Conservation (phyloP, 331 rosid genomes). For the Acacia concinna region DNA sequence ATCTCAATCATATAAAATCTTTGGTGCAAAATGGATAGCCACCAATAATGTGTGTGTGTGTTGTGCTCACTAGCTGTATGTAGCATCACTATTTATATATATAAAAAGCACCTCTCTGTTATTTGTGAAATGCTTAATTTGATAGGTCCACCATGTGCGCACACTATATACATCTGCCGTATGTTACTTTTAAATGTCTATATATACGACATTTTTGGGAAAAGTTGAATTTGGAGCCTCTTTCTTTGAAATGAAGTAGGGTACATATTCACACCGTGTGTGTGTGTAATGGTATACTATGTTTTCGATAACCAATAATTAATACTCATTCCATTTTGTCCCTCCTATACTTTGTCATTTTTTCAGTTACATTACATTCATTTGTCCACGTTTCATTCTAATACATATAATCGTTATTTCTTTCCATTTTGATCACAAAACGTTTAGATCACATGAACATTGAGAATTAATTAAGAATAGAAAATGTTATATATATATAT, state of each 20-base stretch:
- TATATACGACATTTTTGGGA: neutral
- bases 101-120: neutral
- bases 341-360: neutral
- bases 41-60: neutral
- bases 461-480: neutral
- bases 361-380: neutral
- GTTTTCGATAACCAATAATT: neutral
- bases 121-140: neutral
- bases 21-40: neutral
- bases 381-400: neutral
- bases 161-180: too few relatives aligned
- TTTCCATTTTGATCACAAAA: neutral
- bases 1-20: neutral
- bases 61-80: neutral
- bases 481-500: too few relatives aligned
- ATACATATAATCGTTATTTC: neutral
- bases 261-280: neutral
- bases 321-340: neutral
- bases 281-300: neutral
- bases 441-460: neutral
- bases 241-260: neutral
- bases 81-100: neutral
- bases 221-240: neutral
- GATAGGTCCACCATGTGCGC: conserved; percentile 5
- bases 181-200: neutral